Evolutionary conservation across 805 yeast genomes (phyloP), one percentile per base, ranked within the genome.

Genomic region (Yarrowia deformans): DNA sequence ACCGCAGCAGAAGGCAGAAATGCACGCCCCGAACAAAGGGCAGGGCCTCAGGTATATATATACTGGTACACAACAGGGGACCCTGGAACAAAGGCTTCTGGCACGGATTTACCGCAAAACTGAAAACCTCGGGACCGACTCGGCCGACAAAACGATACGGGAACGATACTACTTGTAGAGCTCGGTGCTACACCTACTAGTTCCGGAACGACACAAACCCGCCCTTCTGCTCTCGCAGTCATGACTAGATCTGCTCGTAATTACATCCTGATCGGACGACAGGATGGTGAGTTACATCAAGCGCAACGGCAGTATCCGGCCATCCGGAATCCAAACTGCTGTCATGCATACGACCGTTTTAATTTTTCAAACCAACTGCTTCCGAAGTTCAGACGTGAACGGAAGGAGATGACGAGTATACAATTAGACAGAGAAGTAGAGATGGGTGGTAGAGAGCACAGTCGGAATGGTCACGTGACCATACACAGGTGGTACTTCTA

Each of bases 371-470:
- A 43, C 46, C 19, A 48, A 14, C 55, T 34, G 55, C 55, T 32
- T 49, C 56, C 56, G 12, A 52, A 52, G 56, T 52, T 52, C 34
- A 54, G 58, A 18, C 58, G 32, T 39, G 60, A 12, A 39, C 7
- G 60, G 60, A 37, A 54, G 60, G 60, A 37, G 60, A 1, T 8
- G 45, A 16, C 60, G 60, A 54, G 60, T 2, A 29, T 12, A 48
- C 29, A 2, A 23, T 23, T 23, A 2, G 29, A 23, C 29, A 14
- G 7, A 14, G n/a, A 42, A 42, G 46, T 16, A 8, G 10, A 34
- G 37, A 34, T 34, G 37, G 37, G 10, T 34, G 8, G 37, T 3
- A 8, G 37, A 34, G 37, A 18, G 3, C 2, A 43, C 18, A 8
- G 19, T 42, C 39, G 39, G 9, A 5, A 7, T 8, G 39, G 12